Conservation (phyloP, 1,284 basidiomycete species). For the Ganoderma lucidum region DNA sequence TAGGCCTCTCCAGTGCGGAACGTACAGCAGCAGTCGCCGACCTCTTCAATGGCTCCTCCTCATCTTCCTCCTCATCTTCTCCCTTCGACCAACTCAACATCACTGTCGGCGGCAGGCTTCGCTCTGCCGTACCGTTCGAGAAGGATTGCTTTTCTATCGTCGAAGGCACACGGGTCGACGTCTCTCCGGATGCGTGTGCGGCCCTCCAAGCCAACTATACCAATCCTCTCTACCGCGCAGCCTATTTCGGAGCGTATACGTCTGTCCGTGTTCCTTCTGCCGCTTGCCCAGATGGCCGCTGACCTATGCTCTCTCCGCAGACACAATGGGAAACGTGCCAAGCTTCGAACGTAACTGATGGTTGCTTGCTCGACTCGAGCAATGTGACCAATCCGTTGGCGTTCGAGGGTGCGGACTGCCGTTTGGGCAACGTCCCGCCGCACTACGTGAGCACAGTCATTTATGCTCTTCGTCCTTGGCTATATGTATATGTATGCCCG, state of each 20-base stretch:
- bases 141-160: conserved; percentile 43
- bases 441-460: conserved; percentile 38
- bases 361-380: conserved; percentile 41
- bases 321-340: conserved; percentile 45
- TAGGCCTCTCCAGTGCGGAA: neutral
- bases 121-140: conserved; percentile 39
- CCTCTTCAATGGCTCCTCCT: conserved; percentile 48
- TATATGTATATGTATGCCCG: neutral
- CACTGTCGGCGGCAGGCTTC: conserved; percentile 43
- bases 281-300: neutral
- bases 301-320: conserved; percentile 21
- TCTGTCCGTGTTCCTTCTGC: conserved; percentile 31
- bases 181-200: conserved; percentile 37
- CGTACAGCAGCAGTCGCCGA: conserved; percentile 41
- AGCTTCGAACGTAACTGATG: conserved; percentile 24
- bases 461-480: neutral
- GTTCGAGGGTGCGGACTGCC: conserved; percentile 35
- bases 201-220: conserved; percentile 42
- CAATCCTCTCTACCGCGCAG: conserved; percentile 37
- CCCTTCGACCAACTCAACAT: conserved; percentile 47
- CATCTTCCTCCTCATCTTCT: conserved; percentile 42
- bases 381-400: conserved; percentile 39
- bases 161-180: conserved; percentile 31
- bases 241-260: conserved; percentile 42
- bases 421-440: conserved; percentile 42